These are phyloP conservation scores for Chlorophyllum brunneum DNA, from an alignment of 768 basidiomycete genomes.

Conservation along the genomic window DNA sequence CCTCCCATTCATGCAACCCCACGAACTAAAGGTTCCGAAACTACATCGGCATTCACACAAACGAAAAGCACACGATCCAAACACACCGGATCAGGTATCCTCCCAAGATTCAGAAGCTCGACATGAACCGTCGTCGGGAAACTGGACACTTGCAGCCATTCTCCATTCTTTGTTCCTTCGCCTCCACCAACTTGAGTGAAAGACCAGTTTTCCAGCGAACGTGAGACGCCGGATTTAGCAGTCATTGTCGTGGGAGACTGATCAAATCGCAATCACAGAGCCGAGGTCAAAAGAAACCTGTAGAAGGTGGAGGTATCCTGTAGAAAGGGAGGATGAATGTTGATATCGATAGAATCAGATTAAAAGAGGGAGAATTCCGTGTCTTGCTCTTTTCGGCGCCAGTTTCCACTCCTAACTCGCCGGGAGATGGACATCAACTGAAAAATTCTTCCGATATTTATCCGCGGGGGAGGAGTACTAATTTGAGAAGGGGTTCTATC, in stretches of 20 bases:
- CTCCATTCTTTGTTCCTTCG: constrained; percentile 51
- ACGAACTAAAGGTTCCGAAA: constrained; percentile 45
- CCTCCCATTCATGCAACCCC: constrained; percentile 83
- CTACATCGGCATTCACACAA: not conserved
- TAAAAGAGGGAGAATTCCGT: not conserved
- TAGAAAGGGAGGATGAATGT: not conserved
- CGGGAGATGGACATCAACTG: too few relatives aligned
- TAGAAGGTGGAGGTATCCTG: not conserved
- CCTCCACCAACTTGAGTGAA: constrained; percentile 68
- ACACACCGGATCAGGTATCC: constrained; percentile 80
- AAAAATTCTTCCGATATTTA: too few relatives aligned
- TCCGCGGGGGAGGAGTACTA: too few relatives aligned
- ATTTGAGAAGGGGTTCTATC: too few relatives aligned
- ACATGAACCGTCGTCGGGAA: constrained; percentile 89
- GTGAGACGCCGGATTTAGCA: constrained; percentile 10
- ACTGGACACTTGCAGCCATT: constrained; percentile 60
- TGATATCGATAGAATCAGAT: not conserved
- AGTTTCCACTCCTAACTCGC: not conserved
- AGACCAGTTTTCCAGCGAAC: constrained; percentile 46
- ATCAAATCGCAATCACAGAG: too few relatives aligned
- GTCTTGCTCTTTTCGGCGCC: not conserved
- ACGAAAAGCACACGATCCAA: not conserved
- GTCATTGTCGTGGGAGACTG: constrained; percentile 6
- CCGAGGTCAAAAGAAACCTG: not conserved
- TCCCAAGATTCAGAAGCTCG: constrained; percentile 69